Conservation (phyloP, 176 grass and related monocot species). For the Paspalum vaginatum region DNA sequence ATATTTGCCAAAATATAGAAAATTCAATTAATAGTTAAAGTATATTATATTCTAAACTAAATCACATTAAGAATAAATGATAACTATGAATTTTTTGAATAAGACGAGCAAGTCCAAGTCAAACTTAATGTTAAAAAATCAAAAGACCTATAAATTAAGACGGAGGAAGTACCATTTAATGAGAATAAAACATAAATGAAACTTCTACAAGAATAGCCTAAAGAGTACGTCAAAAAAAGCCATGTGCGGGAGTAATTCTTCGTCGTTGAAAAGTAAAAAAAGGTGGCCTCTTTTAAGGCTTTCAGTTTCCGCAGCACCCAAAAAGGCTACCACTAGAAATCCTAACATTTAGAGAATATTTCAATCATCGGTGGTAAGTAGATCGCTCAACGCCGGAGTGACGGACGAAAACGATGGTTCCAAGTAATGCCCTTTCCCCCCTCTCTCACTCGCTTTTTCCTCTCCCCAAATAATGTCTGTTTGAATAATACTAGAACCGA, state of each 20-base stretch:
- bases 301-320: not conserved
- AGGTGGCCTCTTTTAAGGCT: not conserved
- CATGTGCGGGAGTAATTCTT: not conserved
- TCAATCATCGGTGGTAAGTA: not conserved
- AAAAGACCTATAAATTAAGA: no score
- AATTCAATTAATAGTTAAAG: no score
- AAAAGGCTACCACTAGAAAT: not conserved
- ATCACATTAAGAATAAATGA: no score
- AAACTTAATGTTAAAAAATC: no score
- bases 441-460: not conserved
- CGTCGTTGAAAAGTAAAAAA: slow-evolving; percentile 8
- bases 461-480: not conserved
- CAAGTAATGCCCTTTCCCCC: not conserved
- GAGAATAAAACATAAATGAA: no score
- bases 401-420: slow-evolving; percentile 3
- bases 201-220: no score
- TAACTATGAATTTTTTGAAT: no score
- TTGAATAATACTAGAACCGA: not conserved
- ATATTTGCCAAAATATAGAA: no score
- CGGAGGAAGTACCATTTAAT: no score
- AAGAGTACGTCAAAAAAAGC: no score
- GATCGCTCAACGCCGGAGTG: not conserved
- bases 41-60: no score
- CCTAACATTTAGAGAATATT: not conserved
- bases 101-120: no score